Evolutionary conservation across 768 basidiomycete genomes (phyloP).

Genomic region (Rickenella mellea): DNA sequence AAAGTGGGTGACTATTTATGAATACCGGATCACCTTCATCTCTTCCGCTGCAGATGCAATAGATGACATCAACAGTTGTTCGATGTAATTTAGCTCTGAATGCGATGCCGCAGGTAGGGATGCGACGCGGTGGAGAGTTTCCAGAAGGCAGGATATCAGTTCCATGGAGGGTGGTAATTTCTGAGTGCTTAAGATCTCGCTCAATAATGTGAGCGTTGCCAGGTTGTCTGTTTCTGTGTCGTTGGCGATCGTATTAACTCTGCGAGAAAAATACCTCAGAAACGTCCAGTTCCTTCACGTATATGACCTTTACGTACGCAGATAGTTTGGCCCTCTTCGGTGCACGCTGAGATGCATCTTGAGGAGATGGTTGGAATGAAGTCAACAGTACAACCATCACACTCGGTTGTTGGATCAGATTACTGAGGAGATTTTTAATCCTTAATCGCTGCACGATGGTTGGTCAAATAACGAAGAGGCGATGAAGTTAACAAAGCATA

Average conservation of each 20-base stretch:
- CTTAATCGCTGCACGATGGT: conserved; percentile 26
- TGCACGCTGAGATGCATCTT: conserved; percentile 34
- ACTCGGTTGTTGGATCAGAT: conserved; percentile 37
- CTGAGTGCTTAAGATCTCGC: conserved; percentile 62
- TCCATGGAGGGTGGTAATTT: conserved; percentile 61
- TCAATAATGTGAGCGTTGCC: conserved; percentile 44
- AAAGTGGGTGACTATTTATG: background rate
- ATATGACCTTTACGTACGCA: conserved; percentile 28
- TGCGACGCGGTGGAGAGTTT: conserved; percentile 57
- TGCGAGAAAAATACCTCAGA: background rate
- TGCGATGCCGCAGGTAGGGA: conserved; percentile 43
- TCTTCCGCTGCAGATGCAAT: conserved; percentile 56
- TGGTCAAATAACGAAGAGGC: conserved; percentile 1
- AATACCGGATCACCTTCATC: conserved; percentile 32
- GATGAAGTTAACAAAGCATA: conserved; percentile 13
- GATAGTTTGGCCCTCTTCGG: conserved; percentile 58
- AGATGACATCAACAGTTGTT: conserved; percentile 79
- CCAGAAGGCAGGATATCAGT: conserved; percentile 62
- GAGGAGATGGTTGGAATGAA: conserved; percentile 34
- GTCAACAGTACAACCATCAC: conserved; percentile 46
- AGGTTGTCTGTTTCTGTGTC: conserved; percentile 30
- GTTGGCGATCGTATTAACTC: background rate
- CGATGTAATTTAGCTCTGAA: conserved; percentile 67
- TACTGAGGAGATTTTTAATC: conserved; percentile 41
- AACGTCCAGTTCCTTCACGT: too few species aligned